Evolutionary conservation across 225 moss, liverwort and hornwort genomes (phyloP).

Genomic region (Takakia lepidozioides): DNA sequence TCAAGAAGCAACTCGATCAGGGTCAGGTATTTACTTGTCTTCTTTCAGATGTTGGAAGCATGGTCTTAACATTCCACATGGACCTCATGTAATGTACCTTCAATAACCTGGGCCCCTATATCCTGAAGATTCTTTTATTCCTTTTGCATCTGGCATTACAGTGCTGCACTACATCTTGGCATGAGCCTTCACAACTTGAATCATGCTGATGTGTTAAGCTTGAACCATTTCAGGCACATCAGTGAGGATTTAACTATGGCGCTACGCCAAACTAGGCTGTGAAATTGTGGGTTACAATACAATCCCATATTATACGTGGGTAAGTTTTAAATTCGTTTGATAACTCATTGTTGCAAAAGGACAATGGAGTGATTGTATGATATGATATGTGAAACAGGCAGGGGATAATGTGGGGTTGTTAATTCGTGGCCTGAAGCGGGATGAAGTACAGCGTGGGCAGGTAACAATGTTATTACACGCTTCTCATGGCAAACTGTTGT

Average conservation of each 20-base stretch:
- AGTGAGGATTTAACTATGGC: too few species aligned
- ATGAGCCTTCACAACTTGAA: too few species aligned
- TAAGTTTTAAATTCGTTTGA: too few species aligned
- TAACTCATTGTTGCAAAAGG: background rate
- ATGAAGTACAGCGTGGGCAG: slow-evolving; percentile 88
- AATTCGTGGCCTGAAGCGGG: slow-evolving; percentile 78
- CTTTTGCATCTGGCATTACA: background rate
- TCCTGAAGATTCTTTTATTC: background rate
- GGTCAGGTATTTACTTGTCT: slow-evolving; percentile 52
- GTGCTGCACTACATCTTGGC: background rate
- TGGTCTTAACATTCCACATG: too few species aligned
- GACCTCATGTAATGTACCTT: background rate
- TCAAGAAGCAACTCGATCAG: slow-evolving; percentile 88
- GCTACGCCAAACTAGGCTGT: too few species aligned
- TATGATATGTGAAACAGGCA: background rate
- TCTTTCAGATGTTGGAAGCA: too few species aligned
- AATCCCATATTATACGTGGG: too few species aligned
- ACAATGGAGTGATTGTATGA: too few species aligned
- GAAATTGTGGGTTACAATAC: too few species aligned
- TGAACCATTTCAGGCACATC: too few species aligned
- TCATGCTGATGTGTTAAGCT: too few species aligned
- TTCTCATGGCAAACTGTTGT: background rate
- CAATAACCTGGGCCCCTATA: too few species aligned
- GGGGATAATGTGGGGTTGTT: slow-evolving; percentile 53
- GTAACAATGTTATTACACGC: slow-evolving; percentile 21